Evolutionary conservation across 169 alveolate genomes (phyloP), one percentile per base, ranked within the genome.

Genomic region (Plasmodium gaboni): DNA sequence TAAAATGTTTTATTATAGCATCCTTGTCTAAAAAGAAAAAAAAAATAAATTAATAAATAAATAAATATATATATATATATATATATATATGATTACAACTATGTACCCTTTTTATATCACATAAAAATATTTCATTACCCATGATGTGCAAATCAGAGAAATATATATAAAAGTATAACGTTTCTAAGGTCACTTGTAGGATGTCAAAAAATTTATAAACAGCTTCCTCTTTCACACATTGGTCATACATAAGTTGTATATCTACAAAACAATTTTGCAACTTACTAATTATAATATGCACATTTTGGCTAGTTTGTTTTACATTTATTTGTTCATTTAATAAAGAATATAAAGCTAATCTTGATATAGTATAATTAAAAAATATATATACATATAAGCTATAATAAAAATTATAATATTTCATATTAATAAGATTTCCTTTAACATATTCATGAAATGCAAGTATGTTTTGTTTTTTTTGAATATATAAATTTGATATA

Each of bases 331-430:
- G 53, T 3, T 15, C 22, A 65, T 85, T 70, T 53, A 70, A 63
- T 26, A 85, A 17, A 9, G 92, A 3, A 70, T 42, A 85, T 42
- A 60, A 13, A 19, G 87, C 26, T 38, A 85, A 63, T 50, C 92
- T 55, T 26, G 76, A 70, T 63, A 70, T 24, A 59, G 42, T 85
- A 24, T 85, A 85, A 50, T 57, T 70, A 63, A 85, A 69, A 70
- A 85, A 85, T 3, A n/a, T 13, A 5, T 42, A 53, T 1, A 85
- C 44, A 46, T 85, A 85, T 17, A 70, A 28, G 46, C 73, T 85
- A 50, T 51, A 28, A 2, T 28, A 42, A 22, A 13, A 13, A 38
- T 53, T n/a, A 6, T 57, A 55, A 67, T 10, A 17, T n/a, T 46
- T 32, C 9, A 28, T 53, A 7, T 57, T 13, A 51, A 13, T 1